Evolutionary conservation across 2,329 filamentous ascomycete genomes (phyloP), one percentile per base, ranked within the genome.

Genomic region (Cercospora zeae-maydis): DNA sequence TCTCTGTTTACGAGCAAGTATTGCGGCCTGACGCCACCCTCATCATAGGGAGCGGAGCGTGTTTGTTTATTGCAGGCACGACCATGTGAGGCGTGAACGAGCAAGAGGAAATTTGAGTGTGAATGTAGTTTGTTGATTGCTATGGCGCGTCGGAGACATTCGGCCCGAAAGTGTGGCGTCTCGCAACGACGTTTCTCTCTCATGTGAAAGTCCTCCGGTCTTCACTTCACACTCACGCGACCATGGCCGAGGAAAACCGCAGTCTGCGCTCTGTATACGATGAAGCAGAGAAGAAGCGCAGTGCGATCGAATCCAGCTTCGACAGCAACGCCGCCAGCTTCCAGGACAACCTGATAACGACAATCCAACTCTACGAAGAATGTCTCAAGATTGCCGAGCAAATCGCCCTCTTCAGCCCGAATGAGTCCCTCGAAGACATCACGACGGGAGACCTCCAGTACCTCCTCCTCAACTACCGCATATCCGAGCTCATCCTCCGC

Each of bases 341-440:
- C 78, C 86, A 86, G 73, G 83, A 88, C 68, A 86, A 86, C 70
- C 83, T 96, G 69, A 80, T 81, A 63, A 78, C 82, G 39, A 85
- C 90, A 42, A 86, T 96, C 69, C 78, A 84, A 66, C 84, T 86
- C 58, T 93, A 96, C 78, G 82, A 89, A 71, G 82, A 89, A 75
- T 93, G 90, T 75, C 81, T 89, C 63, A 80, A 85, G 63, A 84
- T 90, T 61, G 86, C 91, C 67, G 81, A 86, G 67, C 83, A 86
- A 63, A 81, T 95, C 27, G 88, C 90, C 0, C 81, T 99, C 58
- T 98, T 98, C 83, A 96, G 92, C 69, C 83, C 87, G 36, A 99
- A 99, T 77, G 95, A 99, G 77, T 84, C 85, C 0, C 78, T 93
- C 39, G 95, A 99, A 65, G 95, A 99, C 78, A 80, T 97, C 33